phyloP scores from a whole-genome alignment of 1,139 yeast genomes.

The Yamadazyma kanchanaburiensis region DNA sequence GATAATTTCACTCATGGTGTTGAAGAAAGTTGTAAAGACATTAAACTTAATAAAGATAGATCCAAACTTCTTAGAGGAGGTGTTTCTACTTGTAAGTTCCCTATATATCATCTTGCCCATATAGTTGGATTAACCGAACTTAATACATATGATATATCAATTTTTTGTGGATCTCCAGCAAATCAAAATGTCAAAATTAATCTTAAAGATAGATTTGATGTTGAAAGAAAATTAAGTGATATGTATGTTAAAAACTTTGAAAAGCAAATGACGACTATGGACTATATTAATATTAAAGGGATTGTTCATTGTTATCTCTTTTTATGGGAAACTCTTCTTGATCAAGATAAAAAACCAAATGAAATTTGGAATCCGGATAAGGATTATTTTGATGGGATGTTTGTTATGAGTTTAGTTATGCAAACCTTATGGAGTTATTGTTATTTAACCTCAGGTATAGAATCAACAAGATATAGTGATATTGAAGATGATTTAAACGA shows the following conservation, averaged over 20 bases:
- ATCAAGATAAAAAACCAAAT: conserved; percentile 24
- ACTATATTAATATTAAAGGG: conserved; percentile 34
- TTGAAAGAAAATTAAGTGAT: conserved; percentile 44
- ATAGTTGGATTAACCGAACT: conserved; percentile 60
- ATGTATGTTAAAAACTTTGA: conserved; percentile 40
- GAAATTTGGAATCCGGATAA: conserved; percentile 20
- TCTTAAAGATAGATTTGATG: conserved; percentile 49
- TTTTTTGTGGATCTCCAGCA: conserved; percentile 79
- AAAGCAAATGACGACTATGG: conserved; percentile 21
- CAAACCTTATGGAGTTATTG: conserved; percentile 49
- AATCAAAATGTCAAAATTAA: conserved; percentile 74
- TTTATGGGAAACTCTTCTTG: conserved; percentile 58
- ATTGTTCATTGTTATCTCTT: conserved; percentile 64
- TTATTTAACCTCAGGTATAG: conserved; percentile 39
- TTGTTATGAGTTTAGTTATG: conserved; percentile 45
- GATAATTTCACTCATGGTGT: conserved; percentile 30
- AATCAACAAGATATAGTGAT: conserved; percentile 28
- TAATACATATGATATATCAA: conserved; percentile 74
- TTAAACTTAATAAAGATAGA: conserved; percentile 8
- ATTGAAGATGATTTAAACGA: conserved; percentile 11
- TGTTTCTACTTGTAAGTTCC: conserved; percentile 24
- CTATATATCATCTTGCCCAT: conserved; percentile 70
- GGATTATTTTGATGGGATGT: conserved; percentile 39
- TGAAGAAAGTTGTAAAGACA: conserved; percentile 9
- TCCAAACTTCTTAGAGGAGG: conserved; percentile 8